These are phyloP conservation scores for Geotrichum aggregatum DNA, from an alignment of 1,139 yeast genomes.

Conservation along the genomic window DNA sequence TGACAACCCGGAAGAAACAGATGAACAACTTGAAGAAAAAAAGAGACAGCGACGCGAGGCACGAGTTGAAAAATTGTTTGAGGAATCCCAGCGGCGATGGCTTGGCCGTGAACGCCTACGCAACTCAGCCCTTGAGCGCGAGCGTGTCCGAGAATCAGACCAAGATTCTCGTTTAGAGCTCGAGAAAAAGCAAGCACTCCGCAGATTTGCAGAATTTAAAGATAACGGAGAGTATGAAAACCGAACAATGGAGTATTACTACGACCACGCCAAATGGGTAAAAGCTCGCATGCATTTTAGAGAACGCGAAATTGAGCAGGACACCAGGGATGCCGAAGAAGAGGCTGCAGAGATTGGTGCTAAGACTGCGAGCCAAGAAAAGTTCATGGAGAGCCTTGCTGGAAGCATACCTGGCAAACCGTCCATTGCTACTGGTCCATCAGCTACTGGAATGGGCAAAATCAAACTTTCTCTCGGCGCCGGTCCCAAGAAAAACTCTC, in stretches of 20 bases:
- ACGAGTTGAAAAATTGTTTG: constrained; percentile 25
- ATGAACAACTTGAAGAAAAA: constrained; percentile 26
- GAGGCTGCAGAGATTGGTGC: constrained; percentile 27
- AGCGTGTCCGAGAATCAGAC: constrained; percentile 25
- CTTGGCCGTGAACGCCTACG: constrained; percentile 28
- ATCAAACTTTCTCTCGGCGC: constrained; percentile 19
- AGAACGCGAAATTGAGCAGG: constrained; percentile 33
- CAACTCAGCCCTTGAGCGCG: constrained; percentile 29
- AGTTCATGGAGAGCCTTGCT: constrained; percentile 15
- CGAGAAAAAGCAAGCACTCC: constrained; percentile 26
- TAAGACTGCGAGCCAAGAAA: constrained; percentile 9
- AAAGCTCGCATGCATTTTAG: constrained; percentile 32
- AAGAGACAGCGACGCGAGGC: constrained; percentile 22
- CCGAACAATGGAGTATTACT: constrained; percentile 32
- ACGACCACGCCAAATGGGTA: constrained; percentile 38
- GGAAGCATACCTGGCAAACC: not conserved
- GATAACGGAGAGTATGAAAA: constrained; percentile 28
- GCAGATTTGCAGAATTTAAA: constrained; percentile 27
- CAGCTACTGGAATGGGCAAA: constrained; percentile 6
- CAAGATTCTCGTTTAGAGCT: constrained; percentile 23
- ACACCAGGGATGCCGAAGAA: constrained; percentile 30
- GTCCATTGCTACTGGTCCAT: not conserved
- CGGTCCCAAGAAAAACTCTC: constrained; percentile 7
- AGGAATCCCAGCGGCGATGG: constrained; percentile 31
- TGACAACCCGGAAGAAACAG: constrained; percentile 19